Conservation (phyloP, 2,329 filamentous ascomycete species). For the Sphaerulina populicola region DNA sequence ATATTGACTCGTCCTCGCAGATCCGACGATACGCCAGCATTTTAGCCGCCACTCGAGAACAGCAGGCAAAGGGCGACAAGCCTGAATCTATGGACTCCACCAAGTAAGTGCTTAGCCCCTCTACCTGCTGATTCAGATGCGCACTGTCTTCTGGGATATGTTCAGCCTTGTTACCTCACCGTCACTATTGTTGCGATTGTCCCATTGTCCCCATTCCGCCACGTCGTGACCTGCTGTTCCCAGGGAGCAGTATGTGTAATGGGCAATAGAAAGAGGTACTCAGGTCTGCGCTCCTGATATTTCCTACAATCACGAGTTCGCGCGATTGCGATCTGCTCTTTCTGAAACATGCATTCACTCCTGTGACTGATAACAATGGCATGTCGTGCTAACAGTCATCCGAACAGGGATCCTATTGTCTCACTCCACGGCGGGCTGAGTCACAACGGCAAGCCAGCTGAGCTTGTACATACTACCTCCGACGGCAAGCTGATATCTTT, state of each 20-base stretch:
- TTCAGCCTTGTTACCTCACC: background rate
- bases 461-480: constrained; percentile 68
- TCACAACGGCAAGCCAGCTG: constrained; percentile 71
- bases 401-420: constrained; percentile 58
- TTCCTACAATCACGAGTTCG: background rate
- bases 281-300: background rate
- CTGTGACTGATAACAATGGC: constrained; percentile 1
- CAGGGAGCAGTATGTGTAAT: background rate
- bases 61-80: constrained; percentile 49
- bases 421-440: constrained; percentile 72
- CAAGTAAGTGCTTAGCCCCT: constrained; percentile 34
- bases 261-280: background rate
- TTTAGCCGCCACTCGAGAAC: constrained; percentile 65
- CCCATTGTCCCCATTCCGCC: constrained; percentile 5
- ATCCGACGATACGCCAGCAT: constrained; percentile 82
- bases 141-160: background rate
- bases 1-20: constrained; percentile 28
- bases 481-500: constrained; percentile 73
- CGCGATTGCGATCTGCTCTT: background rate
- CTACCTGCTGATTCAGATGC: background rate
- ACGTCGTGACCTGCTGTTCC: background rate
- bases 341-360: constrained; percentile 3
- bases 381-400: constrained; percentile 8
- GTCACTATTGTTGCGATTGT: constrained; percentile 8
- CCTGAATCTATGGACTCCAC: constrained; percentile 46